Percentiles rank a stretch among this genome's conserved stretches.
These are phyloP conservation scores for Ophiocordyceps camponoti-floridani DNA, from an alignment of 2,329 filamentous ascomycete genomes.

Conservation along the genomic window DNA sequence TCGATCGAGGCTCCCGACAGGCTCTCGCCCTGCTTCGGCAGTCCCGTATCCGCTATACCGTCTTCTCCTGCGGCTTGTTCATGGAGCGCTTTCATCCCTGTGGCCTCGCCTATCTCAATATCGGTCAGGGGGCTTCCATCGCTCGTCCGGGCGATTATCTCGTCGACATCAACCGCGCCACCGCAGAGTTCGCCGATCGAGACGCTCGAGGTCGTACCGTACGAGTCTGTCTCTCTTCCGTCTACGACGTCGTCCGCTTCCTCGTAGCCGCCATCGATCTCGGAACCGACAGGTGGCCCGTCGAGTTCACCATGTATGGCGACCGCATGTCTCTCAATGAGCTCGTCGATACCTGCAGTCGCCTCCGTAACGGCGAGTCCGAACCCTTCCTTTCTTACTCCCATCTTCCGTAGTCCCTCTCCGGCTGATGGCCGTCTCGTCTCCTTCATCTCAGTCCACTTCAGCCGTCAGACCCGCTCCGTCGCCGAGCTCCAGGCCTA, in stretches of 20 bases:
- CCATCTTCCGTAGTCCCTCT: background rate
- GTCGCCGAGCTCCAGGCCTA: slow-evolving; percentile 22
- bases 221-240: slow-evolving; percentile 49
- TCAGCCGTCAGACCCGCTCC: slow-evolving; percentile 18
- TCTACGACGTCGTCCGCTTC: slow-evolving; percentile 52
- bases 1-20: slow-evolving; percentile 41
- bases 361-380: slow-evolving; percentile 26
- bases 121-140: slow-evolving; percentile 38
- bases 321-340: slow-evolving; percentile 43
- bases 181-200: slow-evolving; percentile 42
- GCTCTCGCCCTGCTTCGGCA: slow-evolving; percentile 35
- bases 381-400: background rate
- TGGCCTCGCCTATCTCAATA: slow-evolving; percentile 40
- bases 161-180: slow-evolving; percentile 38
- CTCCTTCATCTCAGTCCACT: too few species aligned
- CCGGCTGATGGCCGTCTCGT: slow-evolving; percentile 6
- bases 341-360: slow-evolving; percentile 31
- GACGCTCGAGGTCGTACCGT: slow-evolving; percentile 29
- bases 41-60: slow-evolving; percentile 44
- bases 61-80: slow-evolving; percentile 58
- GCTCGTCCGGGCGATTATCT: slow-evolving; percentile 45
- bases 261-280: slow-evolving; percentile 52
- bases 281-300: slow-evolving; percentile 41
- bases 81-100: slow-evolving; percentile 58
- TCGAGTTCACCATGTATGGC: slow-evolving; percentile 51